Percentiles rank a stretch among this genome's conserved stretches.
Evolutionary conservation across 495 filamentous ascomycete genomes (phyloP).

Genomic region (Penicillium subrubescens): DNA sequence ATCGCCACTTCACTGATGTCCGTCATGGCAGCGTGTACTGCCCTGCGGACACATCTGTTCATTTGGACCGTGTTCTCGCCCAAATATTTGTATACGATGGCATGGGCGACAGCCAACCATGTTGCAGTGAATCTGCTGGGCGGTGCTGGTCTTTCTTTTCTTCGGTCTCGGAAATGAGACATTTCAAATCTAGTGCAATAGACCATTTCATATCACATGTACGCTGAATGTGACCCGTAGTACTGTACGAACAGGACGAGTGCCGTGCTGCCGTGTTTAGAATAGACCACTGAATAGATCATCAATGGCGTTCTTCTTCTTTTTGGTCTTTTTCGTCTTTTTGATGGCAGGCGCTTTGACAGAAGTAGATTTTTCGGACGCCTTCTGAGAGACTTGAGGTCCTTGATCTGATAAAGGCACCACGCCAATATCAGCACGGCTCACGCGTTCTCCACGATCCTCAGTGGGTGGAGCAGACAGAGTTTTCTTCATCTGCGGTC

Average conservation of each 20-base stretch:
- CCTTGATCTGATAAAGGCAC: neutral
- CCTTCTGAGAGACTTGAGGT: neutral
- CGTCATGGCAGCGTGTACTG: constrained; percentile 88
- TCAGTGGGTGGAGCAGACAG: constrained; percentile 9
- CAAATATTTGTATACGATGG: constrained; percentile 90
- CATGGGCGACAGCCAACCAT: constrained; percentile 85
- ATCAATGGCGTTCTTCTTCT: constrained; percentile 62
- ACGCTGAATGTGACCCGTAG: neutral
- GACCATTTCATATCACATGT: constrained; percentile 25
- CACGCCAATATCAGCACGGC: constrained; percentile 19
- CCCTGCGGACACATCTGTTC: constrained; percentile 86
- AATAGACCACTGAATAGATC: constrained; percentile 60
- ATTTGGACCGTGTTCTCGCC: constrained; percentile 99
- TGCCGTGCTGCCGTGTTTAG: constrained; percentile 25
- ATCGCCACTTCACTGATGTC: constrained; percentile 58
- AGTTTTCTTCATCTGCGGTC: neutral
- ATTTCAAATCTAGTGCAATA: constrained; percentile 12
- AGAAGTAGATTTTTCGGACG: neutral
- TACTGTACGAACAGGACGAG: neutral
- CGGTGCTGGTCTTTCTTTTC: constrained; percentile 56
- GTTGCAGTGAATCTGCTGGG: constrained; percentile 59
- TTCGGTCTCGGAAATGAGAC: constrained; percentile 20
- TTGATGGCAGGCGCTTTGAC: constrained; percentile 3
- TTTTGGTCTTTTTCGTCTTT: constrained; percentile 40
- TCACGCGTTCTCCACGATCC: constrained; percentile 39